Conservation (phyloP, 306 rosid genomes). For the Prunus salicina region DNA sequence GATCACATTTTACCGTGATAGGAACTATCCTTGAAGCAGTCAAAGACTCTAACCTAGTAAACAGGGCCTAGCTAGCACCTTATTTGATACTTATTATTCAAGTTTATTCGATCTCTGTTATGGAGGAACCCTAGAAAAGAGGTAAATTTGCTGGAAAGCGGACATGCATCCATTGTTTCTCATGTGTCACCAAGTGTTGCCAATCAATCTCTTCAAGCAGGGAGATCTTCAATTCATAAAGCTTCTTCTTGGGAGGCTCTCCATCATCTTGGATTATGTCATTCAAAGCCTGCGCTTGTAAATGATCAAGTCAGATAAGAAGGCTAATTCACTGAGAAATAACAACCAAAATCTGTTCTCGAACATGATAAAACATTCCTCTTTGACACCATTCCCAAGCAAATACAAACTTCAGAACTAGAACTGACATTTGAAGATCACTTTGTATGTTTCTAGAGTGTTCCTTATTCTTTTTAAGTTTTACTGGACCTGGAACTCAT, state of each 20-base stretch:
- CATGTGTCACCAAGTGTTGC: conserved; percentile 67
- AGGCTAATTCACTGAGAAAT: neutral
- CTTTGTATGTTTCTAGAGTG: neutral
- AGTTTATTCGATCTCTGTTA: neutral
- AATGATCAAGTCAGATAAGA: neutral
- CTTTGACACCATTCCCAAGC: neutral
- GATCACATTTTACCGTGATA: neutral
- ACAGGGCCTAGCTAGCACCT: conserved; percentile 20
- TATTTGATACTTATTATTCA: neutral
- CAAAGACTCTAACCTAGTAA: conserved; percentile 7
- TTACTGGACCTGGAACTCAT: neutral
- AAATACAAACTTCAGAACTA: neutral
- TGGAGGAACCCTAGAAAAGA: conserved; percentile 43
- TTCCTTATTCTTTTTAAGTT: neutral
- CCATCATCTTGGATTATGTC: conserved; percentile 74
- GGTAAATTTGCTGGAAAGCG: conserved; percentile 84
- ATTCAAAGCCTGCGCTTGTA: conserved; percentile 46
- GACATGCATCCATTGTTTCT: conserved; percentile 83
- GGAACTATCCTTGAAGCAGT: neutral
- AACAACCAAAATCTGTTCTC: neutral
- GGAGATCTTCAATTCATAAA: conserved; percentile 71
- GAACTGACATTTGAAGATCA: neutral
- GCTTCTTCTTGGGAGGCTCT: conserved; percentile 76
- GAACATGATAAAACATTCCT: neutral
- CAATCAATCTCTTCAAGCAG: conserved; percentile 84